Base-by-base conservation (phyloP, 306 rosid genomes). In the Rubus idaeus region DNA sequence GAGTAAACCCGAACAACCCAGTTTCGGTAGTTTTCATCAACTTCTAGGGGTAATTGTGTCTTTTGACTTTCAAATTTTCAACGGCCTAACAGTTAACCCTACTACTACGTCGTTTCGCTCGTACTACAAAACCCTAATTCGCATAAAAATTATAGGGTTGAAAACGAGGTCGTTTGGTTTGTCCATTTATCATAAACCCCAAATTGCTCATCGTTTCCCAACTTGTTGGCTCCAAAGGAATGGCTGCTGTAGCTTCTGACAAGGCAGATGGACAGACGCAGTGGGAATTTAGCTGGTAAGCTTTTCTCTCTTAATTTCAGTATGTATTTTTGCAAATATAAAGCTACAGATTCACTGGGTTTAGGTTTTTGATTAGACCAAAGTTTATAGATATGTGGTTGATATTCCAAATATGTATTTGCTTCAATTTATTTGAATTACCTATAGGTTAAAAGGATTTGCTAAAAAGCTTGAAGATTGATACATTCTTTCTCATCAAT, bases 201-300 rank as follows among this genome's bases (percentile, higher is more conserved):
- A 23, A 49, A 3, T 35, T 5, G 77, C 53, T 45, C 35, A 16
- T 45, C 18, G 4, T 8, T 61, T n/a, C n/a, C 58, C 65, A 42
- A 23, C 45, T 10, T 41, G 51, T 60, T 17, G 55, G 78, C 75
- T 67, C 60, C 69, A 6, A 14, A 52, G 26, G 26, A 49, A 87
- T 91, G 91, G 87, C 92, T 80, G 75, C 88, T 5, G 16, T 18
- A 69, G 70, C 74, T 68, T 60, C 76, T 41, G 82, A 37, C 47
- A 57, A 21, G 77, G 11, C 79, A 50, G 79, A 76, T 47, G 79
- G 39, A 12, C 83, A 79, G 70, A 45, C 84, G 52, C 79, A 76
- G 10, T 89, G 89, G 91, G 91, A 86, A 73, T 91, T 91, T 76
- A 79, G 78, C 87, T 87, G 96, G 96, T 89, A 44, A 73, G 21